These are phyloP conservation scores for Elaeis guineensis DNA, from an alignment of 176 grass and related monocot species.

Conservation along the genomic window DNA sequence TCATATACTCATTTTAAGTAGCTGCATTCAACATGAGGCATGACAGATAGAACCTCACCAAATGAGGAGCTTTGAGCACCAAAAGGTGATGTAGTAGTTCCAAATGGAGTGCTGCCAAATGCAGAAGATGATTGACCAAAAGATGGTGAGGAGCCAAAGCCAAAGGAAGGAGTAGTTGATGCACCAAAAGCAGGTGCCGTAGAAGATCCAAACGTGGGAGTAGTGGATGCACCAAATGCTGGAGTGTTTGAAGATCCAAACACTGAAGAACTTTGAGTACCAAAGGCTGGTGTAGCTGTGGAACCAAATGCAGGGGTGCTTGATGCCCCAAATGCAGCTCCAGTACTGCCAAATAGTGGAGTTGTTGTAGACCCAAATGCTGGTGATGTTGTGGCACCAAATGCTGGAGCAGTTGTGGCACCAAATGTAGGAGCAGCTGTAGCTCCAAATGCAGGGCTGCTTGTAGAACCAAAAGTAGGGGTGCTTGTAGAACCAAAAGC, in stretches of 20 bases:
- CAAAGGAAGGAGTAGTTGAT: constrained; percentile 39
- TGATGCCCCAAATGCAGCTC: constrained; percentile 15
- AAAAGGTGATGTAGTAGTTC: constrained; percentile 63
- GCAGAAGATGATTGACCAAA: constrained; percentile 54
- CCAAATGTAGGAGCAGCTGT: constrained; percentile 26
- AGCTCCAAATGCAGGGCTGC: constrained; percentile 18
- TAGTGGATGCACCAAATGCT: constrained; percentile 49
- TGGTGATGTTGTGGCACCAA: constrained; percentile 41
- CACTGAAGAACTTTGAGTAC: constrained; percentile 40
- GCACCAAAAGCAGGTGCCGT: constrained; percentile 58
- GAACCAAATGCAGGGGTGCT: constrained; percentile 59
- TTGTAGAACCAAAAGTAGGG: constrained; percentile 36
- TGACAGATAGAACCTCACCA: constrained; percentile 39
- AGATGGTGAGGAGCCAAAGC: constrained; percentile 61
- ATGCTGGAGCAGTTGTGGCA: constrained; percentile 34
- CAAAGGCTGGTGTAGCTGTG: constrained; percentile 26
- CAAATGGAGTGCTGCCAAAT: constrained; percentile 65
- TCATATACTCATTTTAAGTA: too few relatives aligned
- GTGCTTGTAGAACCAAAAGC: constrained; percentile 33
- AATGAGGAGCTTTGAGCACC: constrained; percentile 57
- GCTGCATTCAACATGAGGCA: too few relatives aligned
- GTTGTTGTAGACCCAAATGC: constrained; percentile 51
- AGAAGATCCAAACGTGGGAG: constrained; percentile 51
- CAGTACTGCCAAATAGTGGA: constrained; percentile 48
- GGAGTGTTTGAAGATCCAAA: constrained; percentile 55